A percentile compares a stretch with the other conserved stretches of the same genome.
Conservation (phyloP, 225 moss, liverwort and hornwort species). For the Sphagnum tenellum region DNA sequence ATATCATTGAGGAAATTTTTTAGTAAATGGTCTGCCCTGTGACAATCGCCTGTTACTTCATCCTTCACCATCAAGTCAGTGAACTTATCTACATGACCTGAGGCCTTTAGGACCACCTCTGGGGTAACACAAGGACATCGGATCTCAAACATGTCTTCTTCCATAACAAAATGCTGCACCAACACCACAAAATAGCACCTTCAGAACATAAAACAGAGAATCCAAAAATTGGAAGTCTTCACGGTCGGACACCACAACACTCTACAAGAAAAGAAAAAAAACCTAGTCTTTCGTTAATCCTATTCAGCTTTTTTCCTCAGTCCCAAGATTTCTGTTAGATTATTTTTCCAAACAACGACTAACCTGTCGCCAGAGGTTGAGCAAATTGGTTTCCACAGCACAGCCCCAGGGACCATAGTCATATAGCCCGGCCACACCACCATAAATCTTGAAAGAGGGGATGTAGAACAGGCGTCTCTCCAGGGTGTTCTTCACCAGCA, state of each 20-base stretch:
- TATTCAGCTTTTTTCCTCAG: too few relatives aligned
- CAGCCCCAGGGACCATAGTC: constrained; percentile 88
- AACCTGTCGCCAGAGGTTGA: constrained; percentile 87
- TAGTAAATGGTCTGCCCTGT: constrained; percentile 78
- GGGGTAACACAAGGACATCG: constrained; percentile 90
- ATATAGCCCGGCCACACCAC: constrained; percentile 89
- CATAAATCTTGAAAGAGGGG: constrained; percentile 83
- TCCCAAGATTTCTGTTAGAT: too few relatives aligned
- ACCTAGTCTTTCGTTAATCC: too few relatives aligned
- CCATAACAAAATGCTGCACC: constrained; percentile 74
- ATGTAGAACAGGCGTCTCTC: constrained; percentile 61
- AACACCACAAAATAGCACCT: neutral
- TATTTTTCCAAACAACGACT: neutral
- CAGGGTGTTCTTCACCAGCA: constrained; percentile 40
- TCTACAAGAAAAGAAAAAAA: too few relatives aligned
- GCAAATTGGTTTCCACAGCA: constrained; percentile 81
- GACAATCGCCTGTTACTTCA: constrained; percentile 59
- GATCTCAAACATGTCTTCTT: constrained; percentile 93
- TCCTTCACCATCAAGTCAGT: constrained; percentile 98
- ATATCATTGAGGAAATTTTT: constrained; percentile 56
- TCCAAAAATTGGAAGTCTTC: too few relatives aligned
- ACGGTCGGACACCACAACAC: too few relatives aligned
- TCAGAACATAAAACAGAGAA: too few relatives aligned
- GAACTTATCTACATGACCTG: constrained; percentile 97
- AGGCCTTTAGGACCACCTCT: constrained; percentile 78